Percentiles rank a stretch among this genome's conserved stretches.
These are phyloP conservation scores for Teunomyces tritomae DNA, from an alignment of 805 yeast genomes.

Conservation along the genomic window DNA sequence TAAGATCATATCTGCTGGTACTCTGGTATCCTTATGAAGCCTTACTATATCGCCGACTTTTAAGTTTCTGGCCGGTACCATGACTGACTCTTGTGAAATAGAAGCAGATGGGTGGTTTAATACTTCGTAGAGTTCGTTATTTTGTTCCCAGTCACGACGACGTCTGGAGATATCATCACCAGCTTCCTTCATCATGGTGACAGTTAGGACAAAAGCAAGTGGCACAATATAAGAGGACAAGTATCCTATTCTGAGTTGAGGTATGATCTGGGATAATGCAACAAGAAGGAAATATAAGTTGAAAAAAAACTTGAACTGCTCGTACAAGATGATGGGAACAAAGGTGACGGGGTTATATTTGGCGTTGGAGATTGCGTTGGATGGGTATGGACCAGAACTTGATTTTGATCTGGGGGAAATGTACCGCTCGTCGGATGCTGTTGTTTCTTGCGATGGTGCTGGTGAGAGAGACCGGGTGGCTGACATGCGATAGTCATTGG, in stretches of 20 bases:
- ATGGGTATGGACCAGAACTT: conserved; percentile 24
- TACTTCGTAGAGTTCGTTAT: conserved; percentile 78
- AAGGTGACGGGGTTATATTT: conserved; percentile 87
- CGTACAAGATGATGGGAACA: conserved; percentile 83
- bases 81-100: conserved; percentile 21
- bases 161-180: conserved; percentile 90
- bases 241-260: conserved; percentile 89
- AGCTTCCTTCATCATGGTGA: conserved; percentile 95
- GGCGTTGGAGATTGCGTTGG: conserved; percentile 90
- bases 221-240: conserved; percentile 92
- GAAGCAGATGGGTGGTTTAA: conserved; percentile 28
- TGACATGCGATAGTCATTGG: conserved; percentile 5
- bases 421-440: conserved; percentile 28
- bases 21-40: conserved; percentile 75
- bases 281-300: conserved; percentile 88
- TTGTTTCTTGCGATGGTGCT: not conserved
- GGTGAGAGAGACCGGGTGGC: not conserved
- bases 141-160: conserved; percentile 85
- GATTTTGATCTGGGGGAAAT: conserved; percentile 36
- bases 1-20: conserved; percentile 91
- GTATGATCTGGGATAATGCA: conserved; percentile 89
- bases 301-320: conserved; percentile 96
- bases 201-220: conserved; percentile 83
- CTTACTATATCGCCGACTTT: conserved; percentile 84
- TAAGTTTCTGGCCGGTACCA: conserved; percentile 54